phyloP scores from a whole-genome alignment of 768 basidiomycete species.

The Boletus patriciae region DNA sequence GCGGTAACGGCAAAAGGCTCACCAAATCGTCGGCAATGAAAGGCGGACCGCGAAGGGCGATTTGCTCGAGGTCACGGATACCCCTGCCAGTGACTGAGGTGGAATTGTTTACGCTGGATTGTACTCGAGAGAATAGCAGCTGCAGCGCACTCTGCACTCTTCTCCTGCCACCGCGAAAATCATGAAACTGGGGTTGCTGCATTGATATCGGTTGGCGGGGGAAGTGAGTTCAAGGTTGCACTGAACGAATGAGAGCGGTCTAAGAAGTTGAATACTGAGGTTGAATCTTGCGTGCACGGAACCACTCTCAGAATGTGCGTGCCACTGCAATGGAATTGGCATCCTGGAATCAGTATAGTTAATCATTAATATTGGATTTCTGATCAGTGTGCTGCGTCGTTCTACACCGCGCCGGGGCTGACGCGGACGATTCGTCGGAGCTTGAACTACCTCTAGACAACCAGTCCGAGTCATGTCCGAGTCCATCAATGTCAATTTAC shows the following conservation, averaged over 20 bases:
- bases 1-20: neutral
- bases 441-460: too few species aligned
- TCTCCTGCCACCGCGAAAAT: neutral
- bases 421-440: too few species aligned
- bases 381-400: neutral
- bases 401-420: too few species aligned
- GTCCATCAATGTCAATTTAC: too few species aligned
- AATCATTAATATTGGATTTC: neutral
- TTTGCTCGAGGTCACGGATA: conserved; percentile 30
- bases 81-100: conserved; percentile 9
- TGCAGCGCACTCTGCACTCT: conserved; percentile 13
- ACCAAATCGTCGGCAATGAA: conserved; percentile 31
- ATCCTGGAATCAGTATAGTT: too few species aligned
- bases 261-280: neutral
- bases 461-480: too few species aligned
- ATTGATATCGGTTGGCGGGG: neutral
- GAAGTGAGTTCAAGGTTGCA: neutral
- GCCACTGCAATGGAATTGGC: too few species aligned
- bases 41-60: conserved; percentile 28
- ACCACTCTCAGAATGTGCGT: neutral
- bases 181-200: neutral
- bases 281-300: neutral
- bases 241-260: neutral
- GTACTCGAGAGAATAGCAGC: conserved; percentile 13
- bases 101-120: neutral